Evolutionary conservation across 1,284 basidiomycete species (phyloP).

Genomic region (Tilletiaria anomala): DNA sequence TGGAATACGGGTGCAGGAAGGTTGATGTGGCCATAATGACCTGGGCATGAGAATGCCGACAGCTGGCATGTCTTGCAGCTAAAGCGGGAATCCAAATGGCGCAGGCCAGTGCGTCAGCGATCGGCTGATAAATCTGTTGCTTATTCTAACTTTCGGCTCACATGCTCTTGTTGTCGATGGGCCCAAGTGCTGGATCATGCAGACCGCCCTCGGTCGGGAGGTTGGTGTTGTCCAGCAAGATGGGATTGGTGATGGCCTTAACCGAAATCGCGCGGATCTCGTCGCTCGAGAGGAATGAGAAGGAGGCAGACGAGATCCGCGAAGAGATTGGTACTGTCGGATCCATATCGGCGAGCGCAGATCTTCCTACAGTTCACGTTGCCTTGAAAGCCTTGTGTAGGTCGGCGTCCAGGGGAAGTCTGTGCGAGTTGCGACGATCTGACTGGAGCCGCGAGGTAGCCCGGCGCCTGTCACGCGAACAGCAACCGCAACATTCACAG

Average conservation of each 20-base stretch:
- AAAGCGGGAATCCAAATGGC: background rate
- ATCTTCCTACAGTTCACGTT: background rate
- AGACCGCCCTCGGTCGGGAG: conserved; percentile 80
- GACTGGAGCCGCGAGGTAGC: background rate
- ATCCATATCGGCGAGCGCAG: conserved; percentile 56
- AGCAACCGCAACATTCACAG: too few species aligned
- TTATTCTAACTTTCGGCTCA: conserved; percentile 2
- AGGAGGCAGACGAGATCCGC: conserved; percentile 70
- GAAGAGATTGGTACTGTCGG: conserved; percentile 76
- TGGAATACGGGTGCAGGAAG: conserved; percentile 90
- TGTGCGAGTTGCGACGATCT: background rate
- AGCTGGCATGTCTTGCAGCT: conserved; percentile 88
- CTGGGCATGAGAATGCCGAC: conserved; percentile 84
- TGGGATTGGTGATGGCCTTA: conserved; percentile 86
- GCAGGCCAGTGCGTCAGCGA: background rate
- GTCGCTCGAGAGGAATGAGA: conserved; percentile 82
- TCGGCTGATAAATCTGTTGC: background rate
- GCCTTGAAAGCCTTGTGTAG: background rate
- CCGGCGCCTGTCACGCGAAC: too few species aligned
- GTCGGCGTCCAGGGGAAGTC: background rate
- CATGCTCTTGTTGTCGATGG: conserved; percentile 60
- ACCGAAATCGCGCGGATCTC: conserved; percentile 88
- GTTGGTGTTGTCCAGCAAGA: conserved; percentile 84
- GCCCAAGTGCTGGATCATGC: conserved; percentile 89
- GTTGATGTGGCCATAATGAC: conserved; percentile 98